Conservation (phyloP, 306 rosid genomes). For the Biancaea sappan region DNA sequence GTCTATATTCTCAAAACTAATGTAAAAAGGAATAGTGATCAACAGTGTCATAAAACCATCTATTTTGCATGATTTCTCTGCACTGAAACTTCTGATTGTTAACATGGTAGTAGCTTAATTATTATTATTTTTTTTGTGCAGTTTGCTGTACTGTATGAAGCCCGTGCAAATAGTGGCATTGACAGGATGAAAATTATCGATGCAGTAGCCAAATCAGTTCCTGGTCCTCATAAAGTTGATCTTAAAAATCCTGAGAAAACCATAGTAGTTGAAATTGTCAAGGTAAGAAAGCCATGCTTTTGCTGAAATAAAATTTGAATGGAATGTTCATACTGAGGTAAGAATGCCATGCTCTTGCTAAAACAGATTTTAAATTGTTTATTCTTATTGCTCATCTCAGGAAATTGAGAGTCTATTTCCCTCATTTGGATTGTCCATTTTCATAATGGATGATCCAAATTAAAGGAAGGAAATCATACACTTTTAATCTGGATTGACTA, state of each 20-base stretch:
- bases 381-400: background rate
- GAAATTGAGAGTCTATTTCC: too few species aligned
- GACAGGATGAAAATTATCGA: slow-evolving; percentile 88
- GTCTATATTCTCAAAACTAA: background rate
- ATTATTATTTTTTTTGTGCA: slow-evolving; percentile 34
- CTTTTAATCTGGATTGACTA: too few species aligned
- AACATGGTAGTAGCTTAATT: slow-evolving; percentile 23
- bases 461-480: too few species aligned
- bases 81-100: background rate
- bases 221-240: slow-evolving; percentile 94
- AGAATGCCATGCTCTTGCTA: slow-evolving; percentile 35
- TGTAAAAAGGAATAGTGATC: background rate
- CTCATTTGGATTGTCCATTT: background rate
- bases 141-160: slow-evolving; percentile 94
- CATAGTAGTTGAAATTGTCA: slow-evolving; percentile 87
- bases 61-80: background rate
- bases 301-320: background rate
- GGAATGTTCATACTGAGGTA: slow-evolving; percentile 38
- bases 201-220: slow-evolving; percentile 86
- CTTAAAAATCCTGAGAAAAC: slow-evolving; percentile 83
- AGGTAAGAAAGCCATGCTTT: slow-evolving; percentile 55
- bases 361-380: background rate
- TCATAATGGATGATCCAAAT: background rate
- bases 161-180: slow-evolving; percentile 90
- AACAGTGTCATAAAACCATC: background rate